Evolutionary conservation across 2,329 filamentous ascomycete genomes (phyloP).

Genomic region (Ramichloridium luteum): DNA sequence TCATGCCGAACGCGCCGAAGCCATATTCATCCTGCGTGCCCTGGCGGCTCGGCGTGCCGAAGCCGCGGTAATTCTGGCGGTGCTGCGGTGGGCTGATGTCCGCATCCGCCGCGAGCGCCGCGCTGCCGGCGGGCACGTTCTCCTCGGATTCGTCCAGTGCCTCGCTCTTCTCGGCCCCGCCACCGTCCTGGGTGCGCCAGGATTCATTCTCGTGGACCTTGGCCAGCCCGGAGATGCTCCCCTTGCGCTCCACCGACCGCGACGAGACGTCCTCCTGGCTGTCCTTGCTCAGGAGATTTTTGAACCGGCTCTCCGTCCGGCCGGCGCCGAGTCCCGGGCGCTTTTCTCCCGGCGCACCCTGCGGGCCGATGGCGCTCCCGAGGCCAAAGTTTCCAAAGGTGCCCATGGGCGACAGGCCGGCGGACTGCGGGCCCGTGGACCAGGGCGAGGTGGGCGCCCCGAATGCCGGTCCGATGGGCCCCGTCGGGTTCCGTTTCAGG

Average conservation of each 20-base stretch:
- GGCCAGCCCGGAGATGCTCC: conserved; percentile 40
- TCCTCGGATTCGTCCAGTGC: conserved; percentile 55
- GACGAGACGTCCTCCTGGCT: conserved; percentile 48
- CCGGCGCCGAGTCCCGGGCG: conserved; percentile 53
- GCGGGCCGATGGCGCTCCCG: conserved; percentile 28
- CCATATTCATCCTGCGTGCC: conserved; percentile 45
- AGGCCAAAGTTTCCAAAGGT: conserved; percentile 87
- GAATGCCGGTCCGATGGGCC: conserved; percentile 39
- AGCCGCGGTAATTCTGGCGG: conserved; percentile 31
- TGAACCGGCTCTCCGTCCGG: conserved; percentile 70
- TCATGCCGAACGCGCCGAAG: conserved; percentile 50
- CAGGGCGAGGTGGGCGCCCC: conserved; percentile 43
- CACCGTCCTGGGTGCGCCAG: conserved; percentile 27
- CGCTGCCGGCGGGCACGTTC: conserved; percentile 52
- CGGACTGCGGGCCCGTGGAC: conserved; percentile 43
- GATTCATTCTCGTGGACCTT: conserved; percentile 43
- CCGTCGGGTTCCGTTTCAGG: conserved; percentile 45
- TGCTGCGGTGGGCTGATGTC: conserved; percentile 47
- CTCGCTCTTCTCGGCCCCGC: conserved; percentile 14
- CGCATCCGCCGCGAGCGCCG: conserved; percentile 61
- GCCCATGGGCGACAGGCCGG: conserved; percentile 61
- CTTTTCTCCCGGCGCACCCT: conserved; percentile 53
- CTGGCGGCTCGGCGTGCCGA: conserved; percentile 34
- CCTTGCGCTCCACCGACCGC: conserved; percentile 41
- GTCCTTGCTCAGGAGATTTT: conserved; percentile 71